A percentile compares a stretch with the other conserved stretches of the same genome.
These are phyloP conservation scores for Leccinum arenicola DNA, from an alignment of 768 basidiomycete genomes.

Conservation along the genomic window DNA sequence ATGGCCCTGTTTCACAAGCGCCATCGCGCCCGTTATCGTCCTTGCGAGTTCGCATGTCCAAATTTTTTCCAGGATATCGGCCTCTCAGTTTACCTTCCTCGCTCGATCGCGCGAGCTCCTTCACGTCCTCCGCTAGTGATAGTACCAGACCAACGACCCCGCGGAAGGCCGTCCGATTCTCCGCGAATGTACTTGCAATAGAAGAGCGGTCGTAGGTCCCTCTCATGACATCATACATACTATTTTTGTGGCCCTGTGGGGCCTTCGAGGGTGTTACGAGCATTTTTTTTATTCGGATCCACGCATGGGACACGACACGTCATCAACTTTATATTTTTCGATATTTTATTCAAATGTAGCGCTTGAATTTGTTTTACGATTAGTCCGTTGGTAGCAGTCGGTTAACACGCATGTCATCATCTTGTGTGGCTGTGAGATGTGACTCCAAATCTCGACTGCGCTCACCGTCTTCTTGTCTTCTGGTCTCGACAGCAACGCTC, in stretches of 20 bases:
- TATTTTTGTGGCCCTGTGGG: neutral
- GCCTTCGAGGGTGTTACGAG: conserved; percentile 4
- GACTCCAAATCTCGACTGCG: neutral
- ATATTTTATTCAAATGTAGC: conserved; percentile 33
- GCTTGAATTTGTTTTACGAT: conserved; percentile 6
- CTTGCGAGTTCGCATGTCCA: conserved; percentile 51
- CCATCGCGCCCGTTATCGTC: conserved; percentile 33
- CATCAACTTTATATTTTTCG: conserved; percentile 20
- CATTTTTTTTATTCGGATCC: conserved; percentile 25
- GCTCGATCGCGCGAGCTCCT: conserved; percentile 29
- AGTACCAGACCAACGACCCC: conserved; percentile 42
- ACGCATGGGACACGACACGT: conserved; percentile 18
- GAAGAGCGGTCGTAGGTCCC: conserved; percentile 19
- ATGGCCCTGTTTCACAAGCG: conserved; percentile 22
- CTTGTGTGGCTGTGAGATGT: conserved; percentile 28
- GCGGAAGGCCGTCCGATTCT: conserved; percentile 63
- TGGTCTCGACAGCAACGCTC: neutral
- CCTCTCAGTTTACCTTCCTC: conserved; percentile 37
- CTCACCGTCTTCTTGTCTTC: neutral
- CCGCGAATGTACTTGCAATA: conserved; percentile 39
- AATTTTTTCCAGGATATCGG: conserved; percentile 45
- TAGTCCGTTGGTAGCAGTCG: neutral
- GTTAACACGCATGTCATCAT: conserved; percentile 18
- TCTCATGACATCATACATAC: neutral
- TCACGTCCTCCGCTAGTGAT: conserved; percentile 33